Evolutionary conservation across 352 stramenopile species (phyloP).

Genomic region (Nothophytophthora sp.): DNA sequence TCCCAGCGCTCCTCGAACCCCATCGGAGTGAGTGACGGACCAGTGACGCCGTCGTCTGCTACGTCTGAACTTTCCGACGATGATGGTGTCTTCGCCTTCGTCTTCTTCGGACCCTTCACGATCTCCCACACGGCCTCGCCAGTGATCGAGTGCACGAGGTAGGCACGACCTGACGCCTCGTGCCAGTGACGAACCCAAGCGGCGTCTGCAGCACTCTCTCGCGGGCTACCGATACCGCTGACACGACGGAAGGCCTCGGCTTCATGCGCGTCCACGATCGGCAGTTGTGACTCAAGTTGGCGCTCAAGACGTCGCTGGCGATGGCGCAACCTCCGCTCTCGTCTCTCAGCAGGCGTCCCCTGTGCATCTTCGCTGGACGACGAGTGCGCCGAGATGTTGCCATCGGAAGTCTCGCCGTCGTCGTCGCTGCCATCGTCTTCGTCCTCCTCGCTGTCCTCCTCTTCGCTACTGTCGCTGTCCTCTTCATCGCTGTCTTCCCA

Average conservation of each 20-base stretch:
- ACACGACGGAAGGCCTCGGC: slow-evolving; percentile 17
- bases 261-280: slow-evolving; percentile 29
- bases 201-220: slow-evolving; percentile 11
- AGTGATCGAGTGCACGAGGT: slow-evolving; percentile 72
- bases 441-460: slow-evolving; percentile 10
- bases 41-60: slow-evolving; percentile 2
- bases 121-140: slow-evolving; percentile 76
- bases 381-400: slow-evolving; percentile 23
- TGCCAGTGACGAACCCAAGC: slow-evolving; percentile 73
- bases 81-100: neutral
- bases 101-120: slow-evolving; percentile 1
- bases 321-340: slow-evolving; percentile 16
- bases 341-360: slow-evolving; percentile 24
- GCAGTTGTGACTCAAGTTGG: slow-evolving; percentile 15
- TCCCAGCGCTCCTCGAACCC: slow-evolving; percentile 60
- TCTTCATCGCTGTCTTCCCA: slow-evolving; percentile 56
- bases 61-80: neutral
- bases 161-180: slow-evolving; percentile 43
- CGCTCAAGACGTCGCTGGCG: slow-evolving; percentile 18
- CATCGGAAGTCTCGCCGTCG: slow-evolving; percentile 9
- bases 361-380: slow-evolving; percentile 25
- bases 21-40: slow-evolving; percentile 17
- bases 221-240: slow-evolving; percentile 25
- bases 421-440: slow-evolving; percentile 22
- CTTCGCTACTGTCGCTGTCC: slow-evolving; percentile 20